A percentile compares a stretch with the other conserved stretches of the same genome.
Conservation (phyloP, 2,329 filamentous ascomycete genomes). For the Fusarium transvaalense region DNA sequence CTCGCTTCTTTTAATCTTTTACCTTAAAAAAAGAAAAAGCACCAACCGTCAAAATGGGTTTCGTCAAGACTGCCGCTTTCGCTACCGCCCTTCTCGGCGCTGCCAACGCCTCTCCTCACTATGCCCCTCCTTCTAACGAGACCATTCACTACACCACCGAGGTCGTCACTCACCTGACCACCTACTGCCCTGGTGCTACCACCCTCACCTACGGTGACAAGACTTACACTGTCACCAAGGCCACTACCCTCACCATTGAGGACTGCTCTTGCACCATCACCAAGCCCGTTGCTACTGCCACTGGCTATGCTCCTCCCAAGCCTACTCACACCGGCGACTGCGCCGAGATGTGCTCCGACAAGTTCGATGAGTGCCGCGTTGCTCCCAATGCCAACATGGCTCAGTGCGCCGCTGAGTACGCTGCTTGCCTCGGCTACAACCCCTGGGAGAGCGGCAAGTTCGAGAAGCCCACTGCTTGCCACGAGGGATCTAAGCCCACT, state of each 20-base stretch:
- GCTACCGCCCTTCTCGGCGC: constrained; percentile 34
- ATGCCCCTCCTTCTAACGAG: constrained; percentile 36
- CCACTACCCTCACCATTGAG: constrained; percentile 73
- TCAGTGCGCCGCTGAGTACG: constrained; percentile 43
- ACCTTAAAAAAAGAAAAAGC: background rate
- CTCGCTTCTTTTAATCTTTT: constrained; percentile 19
- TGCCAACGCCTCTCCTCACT: constrained; percentile 36
- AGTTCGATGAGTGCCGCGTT: constrained; percentile 40
- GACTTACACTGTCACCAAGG: constrained; percentile 74
- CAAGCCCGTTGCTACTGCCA: constrained; percentile 53
- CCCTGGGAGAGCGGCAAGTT: constrained; percentile 38
- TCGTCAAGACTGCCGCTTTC: constrained; percentile 38
- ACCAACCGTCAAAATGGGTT: constrained; percentile 40
- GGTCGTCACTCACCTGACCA: constrained; percentile 72
- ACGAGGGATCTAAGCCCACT: constrained; percentile 61
- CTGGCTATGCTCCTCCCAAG: constrained; percentile 26
- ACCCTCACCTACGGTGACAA: constrained; percentile 68
- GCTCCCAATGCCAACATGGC: constrained; percentile 41
- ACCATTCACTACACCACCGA: constrained; percentile 68
- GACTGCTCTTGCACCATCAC: constrained; percentile 74
- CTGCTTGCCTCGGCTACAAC: constrained; percentile 46
- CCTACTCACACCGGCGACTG: constrained; percentile 32
- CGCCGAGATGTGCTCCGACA: constrained; percentile 28
- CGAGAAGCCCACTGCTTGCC: constrained; percentile 47
- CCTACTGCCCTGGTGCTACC: constrained; percentile 75